Percentiles rank a stretch among this genome's conserved stretches.
Conservation (phyloP, 495 filamentous ascomycete genomes). For the Trypethelium eluteriae region DNA sequence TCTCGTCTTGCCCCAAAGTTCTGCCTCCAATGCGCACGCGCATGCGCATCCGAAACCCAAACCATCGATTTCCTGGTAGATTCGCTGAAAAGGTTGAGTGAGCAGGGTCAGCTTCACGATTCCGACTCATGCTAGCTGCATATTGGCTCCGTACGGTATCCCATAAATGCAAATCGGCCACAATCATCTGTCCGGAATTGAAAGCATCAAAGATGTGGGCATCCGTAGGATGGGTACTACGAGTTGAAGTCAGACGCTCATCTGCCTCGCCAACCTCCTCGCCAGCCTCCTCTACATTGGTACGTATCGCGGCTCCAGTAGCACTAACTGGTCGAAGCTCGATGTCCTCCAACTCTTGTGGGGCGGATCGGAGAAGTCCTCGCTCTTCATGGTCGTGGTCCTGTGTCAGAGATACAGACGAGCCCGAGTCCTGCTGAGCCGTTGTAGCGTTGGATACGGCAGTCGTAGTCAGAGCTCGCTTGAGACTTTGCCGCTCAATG, state of each 20-base stretch:
- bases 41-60: conserved; percentile 12
- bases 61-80: background rate
- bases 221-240: conserved; percentile 19
- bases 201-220: conserved; percentile 33
- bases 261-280: conserved; percentile 43
- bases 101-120: background rate
- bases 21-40: conserved; percentile 4
- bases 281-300: conserved; percentile 39
- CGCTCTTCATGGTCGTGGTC: conserved; percentile 77
- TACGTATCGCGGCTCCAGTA: conserved; percentile 23
- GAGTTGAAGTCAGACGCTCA: conserved; percentile 33
- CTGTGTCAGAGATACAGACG: conserved; percentile 39
- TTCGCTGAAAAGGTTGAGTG: conserved; percentile 1
- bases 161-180: conserved; percentile 63
- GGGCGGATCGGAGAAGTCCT: conserved; percentile 51
- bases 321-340: conserved; percentile 41
- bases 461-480: conserved; percentile 25
- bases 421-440: background rate
- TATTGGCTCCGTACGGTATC: conserved; percentile 60
- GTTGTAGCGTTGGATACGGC: conserved; percentile 18
- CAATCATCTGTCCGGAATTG: conserved; percentile 58
- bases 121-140: conserved; percentile 34
- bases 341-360: conserved; percentile 35
- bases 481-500: conserved; percentile 56
- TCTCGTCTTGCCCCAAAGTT: background rate